Conservation (phyloP, 1,139 yeast species). For the Sugiyamaella xylanicola region DNA sequence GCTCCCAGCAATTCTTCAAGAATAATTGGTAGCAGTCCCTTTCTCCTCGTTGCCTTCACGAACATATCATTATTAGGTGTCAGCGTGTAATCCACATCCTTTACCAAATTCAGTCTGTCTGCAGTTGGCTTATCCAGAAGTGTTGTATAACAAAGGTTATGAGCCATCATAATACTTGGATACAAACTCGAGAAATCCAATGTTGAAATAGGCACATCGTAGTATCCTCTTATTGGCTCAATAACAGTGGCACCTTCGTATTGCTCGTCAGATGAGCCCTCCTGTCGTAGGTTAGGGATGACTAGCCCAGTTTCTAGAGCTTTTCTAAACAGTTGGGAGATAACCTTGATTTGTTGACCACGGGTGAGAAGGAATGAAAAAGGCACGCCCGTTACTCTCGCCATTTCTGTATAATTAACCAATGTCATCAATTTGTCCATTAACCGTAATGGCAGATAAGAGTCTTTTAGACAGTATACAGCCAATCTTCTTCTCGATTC, state of each 20-base stretch:
- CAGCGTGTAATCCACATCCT: slow-evolving; percentile 74
- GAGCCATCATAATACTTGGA: slow-evolving; percentile 99
- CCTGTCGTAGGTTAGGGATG: slow-evolving; percentile 85
- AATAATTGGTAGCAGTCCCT: slow-evolving; percentile 91
- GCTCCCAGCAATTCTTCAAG: slow-evolving; percentile 85
- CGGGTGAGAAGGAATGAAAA: slow-evolving; percentile 83
- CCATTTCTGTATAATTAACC: slow-evolving; percentile 98
- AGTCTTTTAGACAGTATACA: slow-evolving; percentile 95
- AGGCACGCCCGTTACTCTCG: slow-evolving; percentile 98
- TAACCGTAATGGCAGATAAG: slow-evolving; percentile 83
- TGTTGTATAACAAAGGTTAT: slow-evolving; percentile 93
- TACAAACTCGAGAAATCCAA: slow-evolving; percentile 96
- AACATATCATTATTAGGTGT: slow-evolving; percentile 95
- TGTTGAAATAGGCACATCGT: slow-evolving; percentile 96
- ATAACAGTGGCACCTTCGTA: slow-evolving; percentile 99
- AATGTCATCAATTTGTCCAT: slow-evolving; percentile 93
- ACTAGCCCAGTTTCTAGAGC: slow-evolving; percentile 83
- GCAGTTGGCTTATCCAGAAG: slow-evolving; percentile 71
- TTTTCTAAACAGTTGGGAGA: slow-evolving; percentile 91
- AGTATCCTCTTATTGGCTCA: slow-evolving; percentile 93
- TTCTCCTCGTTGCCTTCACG: slow-evolving; percentile 68
- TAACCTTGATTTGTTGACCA: slow-evolving; percentile 97
- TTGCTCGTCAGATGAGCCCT: slow-evolving; percentile 79
- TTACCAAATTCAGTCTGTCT: slow-evolving; percentile 60
- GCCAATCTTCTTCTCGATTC: slow-evolving; percentile 95